Evolutionary conservation across 1,284 basidiomycete species (phyloP), one percentile per base, ranked within the genome.

Genomic region (Takashimella tepidaria): DNA sequence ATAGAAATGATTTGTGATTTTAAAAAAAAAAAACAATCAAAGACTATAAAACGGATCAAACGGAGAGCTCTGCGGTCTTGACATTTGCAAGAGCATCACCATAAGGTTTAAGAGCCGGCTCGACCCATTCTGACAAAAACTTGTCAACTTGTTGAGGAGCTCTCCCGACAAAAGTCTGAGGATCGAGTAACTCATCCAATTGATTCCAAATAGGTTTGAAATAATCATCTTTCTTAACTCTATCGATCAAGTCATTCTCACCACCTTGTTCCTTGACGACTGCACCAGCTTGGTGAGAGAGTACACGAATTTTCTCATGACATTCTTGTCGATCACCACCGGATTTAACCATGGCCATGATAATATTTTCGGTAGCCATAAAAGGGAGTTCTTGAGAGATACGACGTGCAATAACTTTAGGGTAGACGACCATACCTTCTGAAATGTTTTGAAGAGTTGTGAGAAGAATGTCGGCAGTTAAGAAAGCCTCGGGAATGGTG

Each of bases 281-380:
- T 56, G 88, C 81, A 0, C 85, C 93, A 0, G 96, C 96, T 75
- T 98, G 86, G 75, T 98, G 95, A 12, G 92, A 96, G n/a, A 98
- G 64, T 49, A 97, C 93, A 56, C 95, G 79, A 70, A 98, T 95
- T 76, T 89, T 88, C 78, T 98, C 96, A 75, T 98, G 95, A 40
- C 92, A 92, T 74, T 90, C 89, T 77, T 98, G 96, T 41, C 96
- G 82, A 75, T 98, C 95, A 1, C 93, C 96, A 41, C 93, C 93
- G 51, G 76, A 74, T 77, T 95, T 95, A 56, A 98, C 96, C 58
- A 98, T 86, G 11, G 92, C 92, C 96, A 99, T 98, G 79, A 98
- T 98, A 75, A 99, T 83, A 77, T 98, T 98, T 77, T 97, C 92
- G 3, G 92, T 93, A 3, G 90, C 89, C 96, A 99, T 99, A 82